These are phyloP conservation scores for Larix kaempferi DNA, from an alignment of 75 land plant species.

Conservation along the genomic window DNA sequence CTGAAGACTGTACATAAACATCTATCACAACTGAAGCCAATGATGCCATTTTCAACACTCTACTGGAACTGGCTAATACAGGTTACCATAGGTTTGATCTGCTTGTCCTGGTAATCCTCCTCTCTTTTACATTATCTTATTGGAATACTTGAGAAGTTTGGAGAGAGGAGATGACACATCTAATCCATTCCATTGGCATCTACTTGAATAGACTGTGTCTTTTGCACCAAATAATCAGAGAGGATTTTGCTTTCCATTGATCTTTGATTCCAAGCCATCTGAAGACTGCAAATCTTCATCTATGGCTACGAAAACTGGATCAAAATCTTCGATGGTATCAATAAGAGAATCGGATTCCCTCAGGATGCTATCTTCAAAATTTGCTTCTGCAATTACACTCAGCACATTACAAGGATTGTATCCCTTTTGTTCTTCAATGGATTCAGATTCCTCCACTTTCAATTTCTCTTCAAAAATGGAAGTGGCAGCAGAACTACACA, in stretches of 20 bases:
- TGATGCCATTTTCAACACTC: not conserved
- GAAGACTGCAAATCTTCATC: slow-evolving; percentile 4
- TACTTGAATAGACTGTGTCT: not conserved
- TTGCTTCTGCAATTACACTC: not conserved
- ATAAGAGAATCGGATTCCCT: slow-evolving; percentile 6
- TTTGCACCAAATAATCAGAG: not conserved
- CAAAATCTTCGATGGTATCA: not conserved
- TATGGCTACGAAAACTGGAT: not conserved
- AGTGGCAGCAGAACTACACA: not conserved
- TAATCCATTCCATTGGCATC: not conserved
- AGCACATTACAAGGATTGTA: not conserved
- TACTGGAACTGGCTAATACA: not conserved
- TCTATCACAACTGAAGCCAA: not conserved
- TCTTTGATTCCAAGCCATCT: not conserved
- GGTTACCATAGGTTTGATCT: not conserved
- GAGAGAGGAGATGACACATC: not conserved
- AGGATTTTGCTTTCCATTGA: not conserved
- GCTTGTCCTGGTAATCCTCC: not conserved
- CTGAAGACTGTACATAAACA: not conserved
- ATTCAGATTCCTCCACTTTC: not conserved
- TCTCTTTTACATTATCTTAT: not conserved
- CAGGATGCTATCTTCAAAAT: slow-evolving; percentile 4
- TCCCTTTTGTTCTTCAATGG: not conserved
- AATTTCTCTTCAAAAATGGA: not conserved
- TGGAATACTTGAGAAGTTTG: not conserved